Base-by-base conservation (phyloP, 768 basidiomycete species). In the Naganishia friedmannii region DNA sequence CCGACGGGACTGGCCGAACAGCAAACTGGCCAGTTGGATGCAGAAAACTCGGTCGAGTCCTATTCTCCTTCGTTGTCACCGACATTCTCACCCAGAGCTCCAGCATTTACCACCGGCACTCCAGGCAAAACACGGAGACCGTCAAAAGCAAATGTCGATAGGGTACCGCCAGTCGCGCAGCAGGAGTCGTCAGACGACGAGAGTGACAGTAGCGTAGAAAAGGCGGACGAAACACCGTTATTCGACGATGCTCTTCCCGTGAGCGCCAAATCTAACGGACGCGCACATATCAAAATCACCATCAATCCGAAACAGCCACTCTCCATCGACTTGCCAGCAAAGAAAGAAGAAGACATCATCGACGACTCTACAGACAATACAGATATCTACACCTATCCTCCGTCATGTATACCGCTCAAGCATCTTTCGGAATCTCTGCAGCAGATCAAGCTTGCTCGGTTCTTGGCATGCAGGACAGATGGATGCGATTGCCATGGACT, bases 401-500 rank as follows among this genome's bases (percentile, higher is more conserved):
- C 68, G 17, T 71, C 69, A 63, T 65, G 57, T 60, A 8, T 55
- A 53, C 46, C 21, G 12, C 19, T 57, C 70, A 28, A 69, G 65
- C 56, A 54, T 28, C 60, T 63, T 29, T 42, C 60, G 2, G 60
- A 63, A 28, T 53, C 53, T 15, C 29, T 70, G 23, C 70, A 70
- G 28, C 48, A 68, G 9, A 78, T 80, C 76, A 93, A 92, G 83
- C 89, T 93, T 68, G 90, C 93, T 6, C 86, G 93, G 19, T 92
- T 92, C 81, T 86, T 89, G 3, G 83, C 85, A 0, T 95, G 93
- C 77, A 81, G 86, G 2, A 76, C 78, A 0, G 57, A 71, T 3
- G 74, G 65, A 48, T 95, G 93, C 75, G 77, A 83, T n/a, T 94
- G 93, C 76, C 66, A 78, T n/a, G 88, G 89, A 23, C 84, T 94